A percentile compares a stretch with the other conserved stretches of the same genome.
Conservation (phyloP, 2,329 filamentous ascomycete species). For the Nemania diffusa region DNA sequence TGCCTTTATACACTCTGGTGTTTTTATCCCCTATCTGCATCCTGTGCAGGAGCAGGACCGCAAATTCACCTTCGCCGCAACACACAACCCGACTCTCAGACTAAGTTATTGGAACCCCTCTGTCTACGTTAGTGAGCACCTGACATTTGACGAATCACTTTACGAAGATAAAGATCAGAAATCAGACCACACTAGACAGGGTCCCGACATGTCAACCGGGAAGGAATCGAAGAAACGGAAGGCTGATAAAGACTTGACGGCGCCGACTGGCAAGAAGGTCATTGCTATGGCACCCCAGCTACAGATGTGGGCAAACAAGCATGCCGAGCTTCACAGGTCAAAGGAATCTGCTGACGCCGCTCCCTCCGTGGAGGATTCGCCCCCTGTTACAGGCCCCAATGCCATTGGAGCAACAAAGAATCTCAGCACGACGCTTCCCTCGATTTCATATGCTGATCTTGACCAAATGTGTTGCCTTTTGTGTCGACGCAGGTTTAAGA, state of each 20-base stretch:
- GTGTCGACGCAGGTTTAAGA: conserved; percentile 56
- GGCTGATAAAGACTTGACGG: conserved; percentile 56
- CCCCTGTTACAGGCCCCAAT: conserved; percentile 44
- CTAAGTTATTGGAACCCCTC: conserved; percentile 82
- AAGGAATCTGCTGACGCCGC: conserved; percentile 50
- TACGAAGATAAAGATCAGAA: conserved; percentile 55
- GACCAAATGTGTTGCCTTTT: conserved; percentile 57
- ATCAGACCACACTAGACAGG: conserved; percentile 50
- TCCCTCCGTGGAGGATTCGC: conserved; percentile 49
- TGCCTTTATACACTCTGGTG: conserved; percentile 83
- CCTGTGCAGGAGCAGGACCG: conserved; percentile 65
- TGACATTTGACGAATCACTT: conserved; percentile 65
- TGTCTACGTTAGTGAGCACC: conserved; percentile 74
- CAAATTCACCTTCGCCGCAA: conserved; percentile 74
- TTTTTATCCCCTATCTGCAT: conserved; percentile 80
- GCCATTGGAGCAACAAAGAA: conserved; percentile 38
- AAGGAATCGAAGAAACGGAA: conserved; percentile 56
- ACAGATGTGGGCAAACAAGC: conserved; percentile 77
- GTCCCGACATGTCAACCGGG: conserved; percentile 45
- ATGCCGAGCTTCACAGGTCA: conserved; percentile 72
- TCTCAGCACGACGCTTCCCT: conserved; percentile 46
- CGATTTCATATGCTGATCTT: conserved; percentile 69
- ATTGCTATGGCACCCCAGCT: conserved; percentile 72
- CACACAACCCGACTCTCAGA: conserved; percentile 73
- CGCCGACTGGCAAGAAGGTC: conserved; percentile 56